Conservation (phyloP, 108 stramenopile genomes). For the Nitzschia sp. region DNA sequence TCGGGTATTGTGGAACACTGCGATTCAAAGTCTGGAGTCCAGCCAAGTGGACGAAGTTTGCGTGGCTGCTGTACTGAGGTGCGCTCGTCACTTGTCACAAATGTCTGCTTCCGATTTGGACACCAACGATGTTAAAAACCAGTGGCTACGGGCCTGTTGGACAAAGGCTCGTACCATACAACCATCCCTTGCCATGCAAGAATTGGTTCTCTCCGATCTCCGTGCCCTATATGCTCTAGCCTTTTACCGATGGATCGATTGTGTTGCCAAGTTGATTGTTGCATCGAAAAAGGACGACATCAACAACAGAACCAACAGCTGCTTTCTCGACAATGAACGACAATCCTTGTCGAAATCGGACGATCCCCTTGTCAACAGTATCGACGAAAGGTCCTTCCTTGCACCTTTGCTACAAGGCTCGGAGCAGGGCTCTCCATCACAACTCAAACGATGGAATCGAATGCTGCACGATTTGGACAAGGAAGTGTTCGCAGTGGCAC, state of each 20-base stretch:
- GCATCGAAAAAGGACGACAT: background rate
- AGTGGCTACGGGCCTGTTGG: background rate
- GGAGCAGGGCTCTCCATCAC: background rate
- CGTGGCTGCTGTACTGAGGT: constrained; percentile 3
- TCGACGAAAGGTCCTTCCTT: background rate
- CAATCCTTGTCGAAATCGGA: background rate
- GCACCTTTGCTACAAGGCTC: background rate
- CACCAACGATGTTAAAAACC: background rate
- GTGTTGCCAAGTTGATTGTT: background rate
- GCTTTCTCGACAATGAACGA: no score
- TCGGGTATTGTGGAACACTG: background rate
- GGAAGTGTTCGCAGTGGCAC: constrained; percentile 12
- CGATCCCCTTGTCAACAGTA: background rate
- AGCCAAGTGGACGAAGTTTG: constrained; percentile 10
- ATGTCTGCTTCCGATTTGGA: background rate
- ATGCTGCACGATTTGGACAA: constrained; percentile 20
- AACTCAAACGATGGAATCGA: constrained; percentile 14
- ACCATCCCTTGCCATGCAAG: no score
- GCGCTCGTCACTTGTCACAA: constrained; percentile 12
- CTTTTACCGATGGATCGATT: constrained; percentile 24
- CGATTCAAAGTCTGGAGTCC: constrained; percentile 17
- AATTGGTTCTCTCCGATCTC: background rate
- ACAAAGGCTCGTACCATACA: no score
- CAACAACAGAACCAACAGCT: no score
- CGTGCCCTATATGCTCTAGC: constrained; percentile 6